Conservation (phyloP, 495 filamentous ascomycete genomes). For the Talaromyces trachyspermus region DNA sequence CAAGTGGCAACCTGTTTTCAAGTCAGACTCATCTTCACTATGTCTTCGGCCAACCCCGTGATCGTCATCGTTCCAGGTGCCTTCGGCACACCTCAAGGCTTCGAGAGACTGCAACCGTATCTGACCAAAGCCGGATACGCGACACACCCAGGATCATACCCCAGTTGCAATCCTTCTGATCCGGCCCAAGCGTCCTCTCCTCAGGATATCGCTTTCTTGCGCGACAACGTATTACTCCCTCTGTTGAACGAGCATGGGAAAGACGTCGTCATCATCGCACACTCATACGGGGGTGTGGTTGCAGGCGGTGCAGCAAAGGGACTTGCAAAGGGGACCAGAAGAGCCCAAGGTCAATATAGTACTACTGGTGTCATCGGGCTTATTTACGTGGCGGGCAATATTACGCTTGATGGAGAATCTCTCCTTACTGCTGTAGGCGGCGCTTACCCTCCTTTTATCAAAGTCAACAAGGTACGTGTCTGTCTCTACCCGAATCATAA, state of each 20-base stretch:
- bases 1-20: background rate
- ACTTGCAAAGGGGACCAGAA: conserved; percentile 22
- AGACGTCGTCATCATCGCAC: conserved; percentile 12
- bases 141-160: conserved; percentile 9
- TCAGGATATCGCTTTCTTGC: conserved; percentile 5
- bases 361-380: conserved; percentile 34
- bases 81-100: conserved; percentile 8
- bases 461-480: background rate
- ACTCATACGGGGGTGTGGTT: conserved; percentile 43
- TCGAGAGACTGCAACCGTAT: conserved; percentile 7
- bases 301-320: conserved; percentile 36
- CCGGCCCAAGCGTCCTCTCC: background rate
- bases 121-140: conserved; percentile 9
- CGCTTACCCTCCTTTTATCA: background rate
- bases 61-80: conserved; percentile 14
- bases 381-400: conserved; percentile 22
- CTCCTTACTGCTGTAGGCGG: background rate
- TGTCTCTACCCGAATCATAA: background rate
- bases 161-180: background rate
- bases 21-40: conserved; percentile 1
- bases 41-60: conserved; percentile 10
- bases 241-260: conserved; percentile 9
- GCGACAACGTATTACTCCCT: conserved; percentile 9
- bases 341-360: conserved; percentile 20
- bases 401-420: background rate